Evolutionary conservation across 768 basidiomycete genomes (phyloP), one percentile per base, ranked within the genome.

Genomic region (Leccinum imitatum): DNA sequence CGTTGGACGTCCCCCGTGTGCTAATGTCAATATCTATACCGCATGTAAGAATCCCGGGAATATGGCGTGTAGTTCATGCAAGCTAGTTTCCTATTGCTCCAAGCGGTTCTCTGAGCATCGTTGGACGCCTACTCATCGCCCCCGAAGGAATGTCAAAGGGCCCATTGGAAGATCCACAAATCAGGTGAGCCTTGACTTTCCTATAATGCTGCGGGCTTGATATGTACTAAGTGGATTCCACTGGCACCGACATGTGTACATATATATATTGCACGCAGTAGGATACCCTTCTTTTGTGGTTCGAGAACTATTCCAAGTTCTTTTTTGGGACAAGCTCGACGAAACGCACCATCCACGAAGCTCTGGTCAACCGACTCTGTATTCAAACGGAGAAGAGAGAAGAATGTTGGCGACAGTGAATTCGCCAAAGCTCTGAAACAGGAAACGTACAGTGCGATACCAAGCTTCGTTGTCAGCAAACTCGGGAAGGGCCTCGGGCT

Each of bases 71-170:
- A 59, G 65, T 31, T 56, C 63, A 21, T 81, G 80, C 63, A 73
- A 61, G 51, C 63, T 81, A 15, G 78, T 80, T 2, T 76, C 75
- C 19, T 82, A 82, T 60, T 82, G 81, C 62, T 81, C 80, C 10
- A 76, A 69, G 60, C 9, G 19, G 1, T 60, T 27, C 35, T 53
- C 6, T 6, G 35, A 13, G 15, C 10, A 15, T 17, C 9, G 13
- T n/a, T 21, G 2, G 25, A 27, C 10, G n/a, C 21, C 57, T 30
- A 47, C 6, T 35, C 5, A 50, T 6, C 6, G 4, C 10, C 6
- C 13, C 8, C 13, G 14, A 50, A 80, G 77, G 75, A 72, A 46
- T 80, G 80, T 57, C 81, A 82, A 63, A 67, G 44, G 19, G 64
- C 44, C 19, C 80, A 81, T 57, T 81, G 80, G 80, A 58, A 50